Base-by-base conservation (phyloP, 2,329 filamentous ascomycete genomes). In the Aspergillus eucalypticola region DNA sequence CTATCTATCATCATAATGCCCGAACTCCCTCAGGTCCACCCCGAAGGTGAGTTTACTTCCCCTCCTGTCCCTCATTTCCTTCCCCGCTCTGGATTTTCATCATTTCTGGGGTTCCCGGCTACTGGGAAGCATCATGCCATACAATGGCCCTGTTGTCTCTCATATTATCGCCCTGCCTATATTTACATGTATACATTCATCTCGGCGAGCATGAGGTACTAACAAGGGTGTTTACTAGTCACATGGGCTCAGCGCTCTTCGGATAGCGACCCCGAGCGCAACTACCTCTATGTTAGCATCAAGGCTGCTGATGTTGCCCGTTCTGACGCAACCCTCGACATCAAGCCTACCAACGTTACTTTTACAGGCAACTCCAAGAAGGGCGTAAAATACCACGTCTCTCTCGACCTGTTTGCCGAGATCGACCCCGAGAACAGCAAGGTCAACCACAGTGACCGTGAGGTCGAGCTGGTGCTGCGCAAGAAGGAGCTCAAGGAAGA, bases 201-300 rank as follows among this genome's bases (percentile, higher is more conserved):
- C 35, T 42, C 19, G 4, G 21, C 38, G 53, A 21, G 10, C 39
- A 51, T 56, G 17, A 39, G 21, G 56, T 49, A 29, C 29, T 59
- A 41, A 60, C 59, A 57, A 54, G 54, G n/a, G 46, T 50, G 60
- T 58, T 52, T 32, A 65, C 60, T 73, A 98, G 95, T 99, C 71
- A 90, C 92, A 79, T 99, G 95, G 95, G 94, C 95, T 67, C 95
- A 99, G 84, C 93, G 95, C 84, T 98, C 94, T 50, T 95, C 89
- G 74, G 82, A 79, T 70, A 83, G 83, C 68, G 93, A 97, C 58
- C 77, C 90, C 59, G 85, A 88, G 77, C 96, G 93, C 84, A 99
- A 99, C 86, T 91, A 92, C 82, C 82, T 99, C 84, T 96, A 92
- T 83, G 86, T 99, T 68, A 96, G 91, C 75, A 91, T 99, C 81